phyloP scores from a whole-genome alignment of 169 alveolate species.

The Ichthyophthirius multifiliis region DNA sequence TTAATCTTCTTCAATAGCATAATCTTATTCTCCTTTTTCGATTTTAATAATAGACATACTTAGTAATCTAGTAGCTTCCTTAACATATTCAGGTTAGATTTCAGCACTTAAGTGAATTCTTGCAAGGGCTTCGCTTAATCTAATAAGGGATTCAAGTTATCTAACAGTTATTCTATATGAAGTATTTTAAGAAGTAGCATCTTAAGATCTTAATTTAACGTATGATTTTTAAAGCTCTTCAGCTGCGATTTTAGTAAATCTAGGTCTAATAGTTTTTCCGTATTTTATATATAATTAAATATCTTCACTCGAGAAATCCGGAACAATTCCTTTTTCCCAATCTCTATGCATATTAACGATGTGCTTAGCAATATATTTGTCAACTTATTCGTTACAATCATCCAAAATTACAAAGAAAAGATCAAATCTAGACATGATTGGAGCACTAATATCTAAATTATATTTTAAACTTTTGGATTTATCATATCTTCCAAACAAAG shows the following conservation, averaged over 20 bases:
- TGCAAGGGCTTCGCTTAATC: constrained; percentile 96
- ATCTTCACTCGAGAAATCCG: constrained; percentile 83
- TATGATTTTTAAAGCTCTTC: constrained; percentile 88
- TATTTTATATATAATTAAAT: constrained; percentile 89
- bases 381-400: constrained; percentile 89
- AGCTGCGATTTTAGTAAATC: constrained; percentile 91
- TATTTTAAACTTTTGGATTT: constrained; percentile 87
- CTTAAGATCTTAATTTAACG: constrained; percentile 90
- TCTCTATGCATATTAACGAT: constrained; percentile 82
- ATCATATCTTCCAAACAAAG: constrained; percentile 95
- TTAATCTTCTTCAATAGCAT: constrained; percentile 47
- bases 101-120: constrained; percentile 75
- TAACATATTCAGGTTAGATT: constrained; percentile 90
- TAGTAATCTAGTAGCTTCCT: constrained; percentile 92
- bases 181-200: constrained; percentile 85
- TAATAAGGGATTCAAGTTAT: constrained; percentile 93
- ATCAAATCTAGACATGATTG: constrained; percentile 96
- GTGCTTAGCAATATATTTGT: constrained; percentile 84
- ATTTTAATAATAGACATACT: constrained; percentile 85
- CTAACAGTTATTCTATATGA: constrained; percentile 95
- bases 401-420: constrained; percentile 94
- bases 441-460: constrained; percentile 95
- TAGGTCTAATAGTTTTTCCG: constrained; percentile 91
- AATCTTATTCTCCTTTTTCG: constrained; percentile 70
- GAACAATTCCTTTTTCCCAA: constrained; percentile 50